Conservation (phyloP, 2,329 filamentous ascomycete species). For the Blastomyces gilchristii region DNA sequence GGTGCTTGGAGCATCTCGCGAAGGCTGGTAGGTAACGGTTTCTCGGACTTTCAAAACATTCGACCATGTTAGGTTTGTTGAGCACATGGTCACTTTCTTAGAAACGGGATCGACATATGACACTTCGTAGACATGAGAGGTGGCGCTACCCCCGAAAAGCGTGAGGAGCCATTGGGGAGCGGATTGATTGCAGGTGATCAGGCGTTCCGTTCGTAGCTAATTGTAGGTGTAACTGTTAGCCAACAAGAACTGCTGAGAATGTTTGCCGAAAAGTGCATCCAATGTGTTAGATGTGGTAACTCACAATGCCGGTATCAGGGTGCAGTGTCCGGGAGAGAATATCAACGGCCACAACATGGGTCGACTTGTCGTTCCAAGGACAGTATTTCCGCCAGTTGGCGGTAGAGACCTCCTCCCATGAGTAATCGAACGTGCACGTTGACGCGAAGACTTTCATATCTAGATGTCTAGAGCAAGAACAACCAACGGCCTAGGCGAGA, state of each 20-base stretch:
- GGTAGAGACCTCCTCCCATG: constrained; percentile 94
- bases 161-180: constrained; percentile 52
- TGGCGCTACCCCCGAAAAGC: constrained; percentile 68
- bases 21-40: constrained; percentile 75
- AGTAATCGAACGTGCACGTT: constrained; percentile 85
- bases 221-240: neutral
- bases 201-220: constrained; percentile 60
- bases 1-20: constrained; percentile 37
- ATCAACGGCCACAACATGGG: constrained; percentile 91
- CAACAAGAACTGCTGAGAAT: neutral
- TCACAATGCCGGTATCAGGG: constrained; percentile 54
- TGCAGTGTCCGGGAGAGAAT: constrained; percentile 67
- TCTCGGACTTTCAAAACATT: constrained; percentile 88
- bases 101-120: constrained; percentile 79
- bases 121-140: constrained; percentile 85
- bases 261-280: neutral
- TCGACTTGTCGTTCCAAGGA: constrained; percentile 97
- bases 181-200: constrained; percentile 43
- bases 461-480: neutral
- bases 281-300: constrained; percentile 22
- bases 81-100: constrained; percentile 93
- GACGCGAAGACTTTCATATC: constrained; percentile 93
- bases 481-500: neutral
- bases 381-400: constrained; percentile 99
- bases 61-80: constrained; percentile 84